Conservation (phyloP, 73 alveolate genomes). For the Paramecium caudatum region DNA sequence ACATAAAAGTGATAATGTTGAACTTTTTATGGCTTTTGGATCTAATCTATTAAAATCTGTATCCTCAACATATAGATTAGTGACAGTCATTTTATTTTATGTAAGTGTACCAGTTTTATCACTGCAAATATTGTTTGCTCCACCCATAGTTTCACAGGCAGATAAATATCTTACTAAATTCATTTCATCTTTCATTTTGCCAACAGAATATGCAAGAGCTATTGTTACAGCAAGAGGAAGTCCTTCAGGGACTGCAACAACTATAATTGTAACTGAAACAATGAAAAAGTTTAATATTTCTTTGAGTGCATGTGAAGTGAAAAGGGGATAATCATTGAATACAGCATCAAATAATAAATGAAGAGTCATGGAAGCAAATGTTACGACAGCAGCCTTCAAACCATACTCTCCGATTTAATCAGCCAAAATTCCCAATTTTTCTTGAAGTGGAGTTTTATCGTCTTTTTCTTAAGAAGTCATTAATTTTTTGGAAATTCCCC, state of each 20-base stretch:
- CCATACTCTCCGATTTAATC: slow-evolving; percentile 94
- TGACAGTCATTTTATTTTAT: slow-evolving; percentile 94
- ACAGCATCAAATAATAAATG: slow-evolving; percentile 79
- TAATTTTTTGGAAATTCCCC: slow-evolving; percentile 86
- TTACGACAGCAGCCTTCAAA: slow-evolving; percentile 84
- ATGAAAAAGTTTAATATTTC: slow-evolving; percentile 88
- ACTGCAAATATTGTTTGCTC: slow-evolving; percentile 93
- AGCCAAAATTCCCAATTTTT: slow-evolving; percentile 92
- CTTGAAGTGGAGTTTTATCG: slow-evolving; percentile 93
- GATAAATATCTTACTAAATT: slow-evolving; percentile 95
- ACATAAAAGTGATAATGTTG: slow-evolving; percentile 28
- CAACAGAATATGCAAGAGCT: slow-evolving; percentile 93
- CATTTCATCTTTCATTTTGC: slow-evolving; percentile 95
- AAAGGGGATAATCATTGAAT: slow-evolving; percentile 77
- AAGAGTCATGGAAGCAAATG: slow-evolving; percentile 87
- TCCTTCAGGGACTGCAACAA: slow-evolving; percentile 98
- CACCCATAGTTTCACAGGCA: slow-evolving; percentile 98
- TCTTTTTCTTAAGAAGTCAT: slow-evolving; percentile 82
- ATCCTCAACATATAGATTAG: slow-evolving; percentile 86
- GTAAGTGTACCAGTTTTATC: slow-evolving; percentile 98
- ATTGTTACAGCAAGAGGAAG: slow-evolving; percentile 98
- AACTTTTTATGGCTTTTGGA: slow-evolving; percentile 23
- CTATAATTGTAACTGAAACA: slow-evolving; percentile 94
- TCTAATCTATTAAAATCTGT: slow-evolving; percentile 77
- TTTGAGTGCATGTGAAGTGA: slow-evolving; percentile 82